Conservation (phyloP, 805 yeast species). For the Spathaspora hagerdaliae region DNA sequence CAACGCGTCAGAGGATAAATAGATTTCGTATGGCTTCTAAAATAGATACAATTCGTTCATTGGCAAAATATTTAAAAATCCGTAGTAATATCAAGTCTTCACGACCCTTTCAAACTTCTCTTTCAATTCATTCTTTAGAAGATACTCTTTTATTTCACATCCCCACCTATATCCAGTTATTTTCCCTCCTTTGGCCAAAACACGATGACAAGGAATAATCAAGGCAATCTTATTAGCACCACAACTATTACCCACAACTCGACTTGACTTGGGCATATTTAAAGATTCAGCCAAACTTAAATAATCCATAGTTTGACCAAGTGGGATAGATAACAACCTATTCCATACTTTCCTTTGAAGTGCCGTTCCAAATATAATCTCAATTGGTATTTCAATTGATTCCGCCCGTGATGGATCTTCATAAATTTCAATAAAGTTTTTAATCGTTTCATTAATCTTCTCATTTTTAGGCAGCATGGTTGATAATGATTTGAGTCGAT, state of each 20-base stretch:
- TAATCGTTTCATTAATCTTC: constrained; percentile 6
- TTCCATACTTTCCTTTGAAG: constrained; percentile 39
- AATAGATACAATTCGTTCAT: no score
- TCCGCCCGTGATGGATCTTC: constrained; percentile 8
- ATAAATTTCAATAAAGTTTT: constrained; percentile 5
- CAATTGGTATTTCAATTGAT: not conserved
- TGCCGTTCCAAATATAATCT: constrained; percentile 33
- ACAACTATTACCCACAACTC: constrained; percentile 41
- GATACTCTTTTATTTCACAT: constrained; percentile 21
- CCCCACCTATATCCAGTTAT: constrained; percentile 41
- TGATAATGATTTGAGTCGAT: constrained; percentile 7
- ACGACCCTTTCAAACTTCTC: not conserved
- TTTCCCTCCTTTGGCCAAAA: constrained; percentile 23
- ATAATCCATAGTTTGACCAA: constrained; percentile 30
- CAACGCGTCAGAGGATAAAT: constrained; percentile 1
- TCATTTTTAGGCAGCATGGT: not conserved
- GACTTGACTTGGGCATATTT: constrained; percentile 23
- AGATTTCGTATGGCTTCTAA: no score
- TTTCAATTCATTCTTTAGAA: constrained; percentile 20
- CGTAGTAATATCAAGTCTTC: not conserved
- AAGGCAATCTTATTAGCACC: constrained; percentile 37
- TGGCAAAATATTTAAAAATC: no score
- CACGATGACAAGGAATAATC: constrained; percentile 43
- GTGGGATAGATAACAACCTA: constrained; percentile 19
- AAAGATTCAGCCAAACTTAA: constrained; percentile 25